phyloP scores from a whole-genome alignment of 2,329 filamentous ascomycete species.

The Colletotrichum endophyticum region DNA sequence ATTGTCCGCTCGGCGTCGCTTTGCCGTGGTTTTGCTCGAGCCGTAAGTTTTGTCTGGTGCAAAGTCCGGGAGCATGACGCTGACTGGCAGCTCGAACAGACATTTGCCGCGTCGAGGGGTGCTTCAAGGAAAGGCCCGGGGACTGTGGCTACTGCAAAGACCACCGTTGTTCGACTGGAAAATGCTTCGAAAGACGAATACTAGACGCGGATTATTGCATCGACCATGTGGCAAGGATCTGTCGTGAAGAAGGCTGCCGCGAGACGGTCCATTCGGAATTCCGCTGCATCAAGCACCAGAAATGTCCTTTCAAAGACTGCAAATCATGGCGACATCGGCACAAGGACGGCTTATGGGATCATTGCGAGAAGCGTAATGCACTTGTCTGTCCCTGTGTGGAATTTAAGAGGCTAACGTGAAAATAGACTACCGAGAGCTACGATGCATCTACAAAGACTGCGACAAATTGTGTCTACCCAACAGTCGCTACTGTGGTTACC shows the following conservation, averaged over 20 bases:
- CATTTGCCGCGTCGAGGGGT: background rate
- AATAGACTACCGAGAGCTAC: background rate
- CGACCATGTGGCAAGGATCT: slow-evolving; percentile 2
- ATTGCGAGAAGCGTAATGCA: slow-evolving; percentile 9
- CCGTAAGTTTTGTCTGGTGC: background rate
- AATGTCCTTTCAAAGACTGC: slow-evolving; percentile 11
- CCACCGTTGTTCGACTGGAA: background rate
- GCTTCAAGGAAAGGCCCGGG: slow-evolving; percentile 4
- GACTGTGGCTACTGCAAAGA: slow-evolving; percentile 4
- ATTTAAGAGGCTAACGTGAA: background rate
- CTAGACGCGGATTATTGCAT: background rate
- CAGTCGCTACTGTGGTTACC: background rate
- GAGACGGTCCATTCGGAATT: background rate
- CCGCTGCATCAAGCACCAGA: slow-evolving; percentile 4
- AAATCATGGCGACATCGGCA: background rate
- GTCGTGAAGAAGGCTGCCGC: slow-evolving; percentile 3
- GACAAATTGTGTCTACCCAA: background rate
- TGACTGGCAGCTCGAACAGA: background rate
- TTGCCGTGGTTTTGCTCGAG: slow-evolving; percentile 16
- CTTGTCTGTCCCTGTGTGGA: background rate
- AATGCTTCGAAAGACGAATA: slow-evolving; percentile 1
- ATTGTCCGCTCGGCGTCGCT: background rate
- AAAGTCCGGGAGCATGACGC: background rate
- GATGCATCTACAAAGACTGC: slow-evolving; percentile 7
- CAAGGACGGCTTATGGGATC: background rate